Base-by-base conservation (phyloP, 2,329 filamentous ascomycete species). In the Rachicladosporium sp. region DNA sequence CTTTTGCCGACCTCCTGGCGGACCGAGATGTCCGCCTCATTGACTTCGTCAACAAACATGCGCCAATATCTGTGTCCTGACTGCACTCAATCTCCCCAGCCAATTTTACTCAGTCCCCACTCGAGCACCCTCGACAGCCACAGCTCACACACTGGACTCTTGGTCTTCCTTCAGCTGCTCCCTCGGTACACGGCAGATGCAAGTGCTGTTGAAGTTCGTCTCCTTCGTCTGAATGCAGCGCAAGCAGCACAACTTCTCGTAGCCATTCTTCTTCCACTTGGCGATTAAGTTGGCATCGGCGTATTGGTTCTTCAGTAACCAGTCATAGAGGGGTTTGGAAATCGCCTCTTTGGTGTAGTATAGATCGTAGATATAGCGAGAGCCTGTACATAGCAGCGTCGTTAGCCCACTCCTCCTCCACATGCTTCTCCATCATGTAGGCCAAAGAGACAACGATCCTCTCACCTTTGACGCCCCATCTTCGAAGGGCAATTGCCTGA, bases 191-290 rank as follows among this genome's bases (percentile, higher is more conserved):
- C 91, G 83, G 62, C 91, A 98, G 55, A 98, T 91, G 60, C 91
- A 98, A 1, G 89, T 98, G 48, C 85, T 83, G 62, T 89, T 91
- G 69, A 96, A 98, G 63, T 98, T 98, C 23, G 91, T 98, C 70
- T 98, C 91, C 64, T 96, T 96, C n/a, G 91, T 95, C 64, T 98
- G 91, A 41, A 98, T 89, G 63, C 91, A 98, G 46, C 88, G 78
- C 40, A 95, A 70, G 61, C 91, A 98, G 64, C 91, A 98, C 33
- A 98, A 67, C 83, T 96, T 95, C 64, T 98, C 91, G 56, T 98
- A 98, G 10, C 91, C 91, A 56, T 93, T 83, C 69, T 98, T 98
- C 76, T 98, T 98, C 91, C 91, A 98, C 68, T 98, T 98, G 10
- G 91, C 91, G 57, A 98, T 96, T 57, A 98, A 68, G 68, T 88